Evolutionary conservation across 805 yeast species (phyloP), one percentile per base, ranked within the genome.

Genomic region (Candida krabiensis): DNA sequence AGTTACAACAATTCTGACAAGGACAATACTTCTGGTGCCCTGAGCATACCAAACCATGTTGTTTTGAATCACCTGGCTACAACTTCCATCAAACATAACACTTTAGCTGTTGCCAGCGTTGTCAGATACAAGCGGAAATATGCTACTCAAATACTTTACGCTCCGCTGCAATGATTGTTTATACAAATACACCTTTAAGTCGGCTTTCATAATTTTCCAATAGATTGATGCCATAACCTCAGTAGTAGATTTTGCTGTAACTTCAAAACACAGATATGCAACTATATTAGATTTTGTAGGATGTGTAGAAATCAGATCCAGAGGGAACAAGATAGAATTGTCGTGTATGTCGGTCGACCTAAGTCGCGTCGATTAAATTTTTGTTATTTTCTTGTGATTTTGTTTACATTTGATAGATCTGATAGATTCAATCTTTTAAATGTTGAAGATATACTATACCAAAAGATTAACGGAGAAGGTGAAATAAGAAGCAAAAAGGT

Each of bases 21-120:
- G 50, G 89, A 85, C 54, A 91, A 89, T 60, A 86, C 84, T 51
- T 77, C 86, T 26, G 95, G 96, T 38, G 95, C 95, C 1, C 67
- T 89, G 50, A 93, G 95, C 8, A 88, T 89, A 40, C 98, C 98
- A 11, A 88, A 90, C 58, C 97, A 90, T 59, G 98, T 90, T 40
- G 95, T 90, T 17, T 69, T 90, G 52, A 90, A 90, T 58, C 98
- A 90, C 62, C 69, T 90, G 62, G 96, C 96, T n/a, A 90, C 97
- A 6, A 88, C 96, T 9, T 83, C 93, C 47, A 90, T 90, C 54
- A 88, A 90, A 57, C 96, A 90, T 57, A 89, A 88, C 60, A 91
- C 96, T 0, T 70, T 90, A 41, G 95, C 97, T 6, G 97, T 90
- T 32, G 96, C 96, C 3, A 80, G 89, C 28, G 87, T 90, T 15